phyloP scores from a whole-genome alignment of 2,329 filamentous ascomycete species.

The Coleophoma eucalyptorum region DNA sequence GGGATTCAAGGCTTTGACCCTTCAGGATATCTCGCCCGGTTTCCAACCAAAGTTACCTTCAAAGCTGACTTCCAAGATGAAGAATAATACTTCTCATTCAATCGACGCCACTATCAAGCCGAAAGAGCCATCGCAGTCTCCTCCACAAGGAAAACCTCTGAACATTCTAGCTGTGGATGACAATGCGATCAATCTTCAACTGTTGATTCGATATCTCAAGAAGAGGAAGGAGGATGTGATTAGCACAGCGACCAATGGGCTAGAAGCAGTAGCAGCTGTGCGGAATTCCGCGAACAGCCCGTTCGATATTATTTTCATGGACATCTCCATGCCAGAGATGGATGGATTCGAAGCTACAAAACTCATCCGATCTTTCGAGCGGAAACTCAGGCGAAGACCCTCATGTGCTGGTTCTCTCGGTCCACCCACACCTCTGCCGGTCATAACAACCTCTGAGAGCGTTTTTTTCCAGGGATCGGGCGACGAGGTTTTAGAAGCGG shows the following conservation, averaged over 20 bases:
- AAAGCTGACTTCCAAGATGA: no score
- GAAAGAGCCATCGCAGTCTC: no score
- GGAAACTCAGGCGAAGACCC: not conserved
- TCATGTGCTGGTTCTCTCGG: not conserved
- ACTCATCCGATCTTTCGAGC: slow-evolving; percentile 44
- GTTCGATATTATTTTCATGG: slow-evolving; percentile 44
- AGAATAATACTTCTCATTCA: no score
- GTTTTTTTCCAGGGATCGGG: not conserved
- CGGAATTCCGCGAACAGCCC: slow-evolving; percentile 25
- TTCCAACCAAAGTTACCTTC: not conserved
- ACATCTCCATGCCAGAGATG: slow-evolving; percentile 52
- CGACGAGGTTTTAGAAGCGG: slow-evolving; percentile 12
- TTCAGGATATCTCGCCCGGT: not conserved
- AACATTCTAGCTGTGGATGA: slow-evolving; percentile 34
- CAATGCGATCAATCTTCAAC: slow-evolving; percentile 34
- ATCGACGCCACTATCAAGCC: no score
- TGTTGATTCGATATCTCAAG: slow-evolving; percentile 29
- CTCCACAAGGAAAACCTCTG: slow-evolving; percentile 1
- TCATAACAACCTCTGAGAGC: no score
- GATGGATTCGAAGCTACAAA: slow-evolving; percentile 45
- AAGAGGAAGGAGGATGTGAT: slow-evolving; percentile 33
- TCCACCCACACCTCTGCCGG: not conserved
- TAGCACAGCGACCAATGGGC: slow-evolving; percentile 37
- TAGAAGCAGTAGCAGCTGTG: slow-evolving; percentile 37
- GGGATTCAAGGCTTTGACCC: not conserved